A percentile compares a stretch with the other conserved stretches of the same genome.
Conservation (phyloP, 306 rosid species). For the Coriaria nepalensis region DNA sequence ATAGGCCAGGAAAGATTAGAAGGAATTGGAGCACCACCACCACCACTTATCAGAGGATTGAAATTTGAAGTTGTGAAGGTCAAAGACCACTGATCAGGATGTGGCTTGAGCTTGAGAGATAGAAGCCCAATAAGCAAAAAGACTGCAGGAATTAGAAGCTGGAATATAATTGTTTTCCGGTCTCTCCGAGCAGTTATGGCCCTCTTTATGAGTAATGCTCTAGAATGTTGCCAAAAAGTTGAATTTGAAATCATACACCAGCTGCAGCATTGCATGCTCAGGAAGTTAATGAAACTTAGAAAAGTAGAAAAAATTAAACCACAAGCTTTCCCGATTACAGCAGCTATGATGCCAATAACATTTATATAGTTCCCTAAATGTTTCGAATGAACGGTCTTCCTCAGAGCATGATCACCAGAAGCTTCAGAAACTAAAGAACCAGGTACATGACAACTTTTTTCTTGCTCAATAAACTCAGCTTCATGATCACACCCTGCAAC, state of each 20-base stretch:
- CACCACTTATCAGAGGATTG: constrained; percentile 77
- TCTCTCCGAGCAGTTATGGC: constrained; percentile 92
- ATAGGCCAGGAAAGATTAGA: constrained; percentile 62
- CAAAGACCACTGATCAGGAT: constrained; percentile 78
- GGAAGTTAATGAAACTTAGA: constrained; percentile 42
- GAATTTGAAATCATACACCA: constrained; percentile 65
- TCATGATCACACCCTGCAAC: constrained; percentile 81
- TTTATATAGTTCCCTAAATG: constrained; percentile 37
- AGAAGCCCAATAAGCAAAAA: constrained; percentile 83
- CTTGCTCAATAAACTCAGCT: constrained; percentile 39
- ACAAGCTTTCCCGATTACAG: constrained; percentile 48
- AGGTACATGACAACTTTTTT: constrained; percentile 18
- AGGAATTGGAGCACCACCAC: constrained; percentile 96
- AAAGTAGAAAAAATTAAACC: constrained; percentile 38
- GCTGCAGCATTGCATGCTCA: constrained; percentile 47
- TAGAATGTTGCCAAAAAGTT: constrained; percentile 76
- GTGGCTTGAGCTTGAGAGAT: constrained; percentile 89
- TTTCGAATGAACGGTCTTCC: constrained; percentile 25
- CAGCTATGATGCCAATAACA: constrained; percentile 40
- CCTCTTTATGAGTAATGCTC: constrained; percentile 72
- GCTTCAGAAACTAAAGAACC: constrained; percentile 33
- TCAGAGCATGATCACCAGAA: constrained; percentile 28
- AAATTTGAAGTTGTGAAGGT: constrained; percentile 76
- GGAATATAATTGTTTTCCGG: constrained; percentile 74
- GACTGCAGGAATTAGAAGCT: constrained; percentile 79